These are phyloP conservation scores for Tillandsia leiboldiana DNA, from an alignment of 176 grass and related monocot genomes.

Conservation along the genomic window DNA sequence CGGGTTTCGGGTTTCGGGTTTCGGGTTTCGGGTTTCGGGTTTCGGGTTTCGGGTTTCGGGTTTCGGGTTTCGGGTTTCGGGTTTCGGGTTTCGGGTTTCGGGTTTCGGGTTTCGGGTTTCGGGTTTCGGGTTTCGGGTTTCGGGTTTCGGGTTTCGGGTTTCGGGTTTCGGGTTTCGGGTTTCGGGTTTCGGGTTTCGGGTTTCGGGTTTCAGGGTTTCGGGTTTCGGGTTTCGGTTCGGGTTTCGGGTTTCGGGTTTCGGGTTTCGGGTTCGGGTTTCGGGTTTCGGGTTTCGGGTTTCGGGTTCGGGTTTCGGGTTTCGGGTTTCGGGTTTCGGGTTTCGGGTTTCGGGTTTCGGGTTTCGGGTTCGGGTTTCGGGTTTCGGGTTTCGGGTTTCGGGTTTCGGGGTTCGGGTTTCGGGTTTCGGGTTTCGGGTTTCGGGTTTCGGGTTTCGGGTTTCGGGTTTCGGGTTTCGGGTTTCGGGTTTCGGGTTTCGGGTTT, in stretches of 20 bases:
- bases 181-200: constrained; percentile 4
- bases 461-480: constrained; percentile 10
- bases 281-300: background rate
- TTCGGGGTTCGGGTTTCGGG: constrained; percentile 4
- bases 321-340: background rate
- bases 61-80: constrained; percentile 9
- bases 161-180: constrained; percentile 8
- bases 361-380: background rate
- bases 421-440: constrained; percentile 8
- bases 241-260: constrained; percentile 8
- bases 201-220: too few species aligned
- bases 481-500: constrained; percentile 2
- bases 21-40: constrained; percentile 5
- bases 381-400: constrained; percentile 2
- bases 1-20: background rate
- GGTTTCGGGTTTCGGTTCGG: too few species aligned
- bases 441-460: constrained; percentile 1
- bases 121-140: constrained; percentile 8
- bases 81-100: background rate
- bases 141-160: constrained; percentile 4
- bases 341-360: background rate
- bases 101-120: constrained; percentile 9
- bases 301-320: background rate
- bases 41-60: constrained; percentile 8
- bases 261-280: constrained; percentile 5